Evolutionary conservation across 2,329 filamentous ascomycete species (phyloP).

Genomic region (Diaporthe vexans): DNA sequence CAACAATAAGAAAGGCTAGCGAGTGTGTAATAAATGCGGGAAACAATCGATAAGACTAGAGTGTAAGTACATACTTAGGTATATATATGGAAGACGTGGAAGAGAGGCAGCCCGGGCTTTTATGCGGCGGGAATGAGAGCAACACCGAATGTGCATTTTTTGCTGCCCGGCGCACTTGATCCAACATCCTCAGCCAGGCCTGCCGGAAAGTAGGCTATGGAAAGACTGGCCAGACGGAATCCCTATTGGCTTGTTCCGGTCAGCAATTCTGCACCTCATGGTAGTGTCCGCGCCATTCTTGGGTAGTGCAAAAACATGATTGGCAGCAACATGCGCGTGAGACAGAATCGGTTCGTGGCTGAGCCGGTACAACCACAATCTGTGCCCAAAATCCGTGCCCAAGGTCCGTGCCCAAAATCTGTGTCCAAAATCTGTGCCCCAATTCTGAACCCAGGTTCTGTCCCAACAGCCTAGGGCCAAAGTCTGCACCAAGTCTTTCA

Average conservation of each 20-base stretch:
- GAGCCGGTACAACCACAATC: neutral
- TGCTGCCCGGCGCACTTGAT: too few relatives aligned
- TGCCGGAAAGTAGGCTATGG: neutral
- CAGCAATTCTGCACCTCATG: neutral
- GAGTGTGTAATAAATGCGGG: too few relatives aligned
- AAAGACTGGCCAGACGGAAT: neutral
- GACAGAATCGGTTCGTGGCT: neutral
- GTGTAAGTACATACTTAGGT: too few relatives aligned
- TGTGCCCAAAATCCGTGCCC: neutral
- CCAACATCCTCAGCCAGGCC: too few relatives aligned
- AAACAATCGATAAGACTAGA: too few relatives aligned
- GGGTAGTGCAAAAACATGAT: neutral
- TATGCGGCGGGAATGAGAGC: neutral
- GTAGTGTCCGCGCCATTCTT: too few relatives aligned
- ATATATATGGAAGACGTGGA: neutral
- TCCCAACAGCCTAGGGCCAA: neutral
- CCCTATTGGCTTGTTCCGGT: neutral
- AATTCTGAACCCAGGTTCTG: too few relatives aligned
- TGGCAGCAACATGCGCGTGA: neutral
- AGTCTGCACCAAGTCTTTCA: too few relatives aligned
- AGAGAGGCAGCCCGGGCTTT: neutral
- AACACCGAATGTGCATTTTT: neutral
- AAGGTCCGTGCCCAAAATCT: neutral
- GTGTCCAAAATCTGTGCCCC: too few relatives aligned
- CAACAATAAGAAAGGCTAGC: neutral